Evolutionary conservation across 2,329 filamentous ascomycete species (phyloP), one percentile per base, ranked within the genome.

Genomic region (Phoma herbarum): DNA sequence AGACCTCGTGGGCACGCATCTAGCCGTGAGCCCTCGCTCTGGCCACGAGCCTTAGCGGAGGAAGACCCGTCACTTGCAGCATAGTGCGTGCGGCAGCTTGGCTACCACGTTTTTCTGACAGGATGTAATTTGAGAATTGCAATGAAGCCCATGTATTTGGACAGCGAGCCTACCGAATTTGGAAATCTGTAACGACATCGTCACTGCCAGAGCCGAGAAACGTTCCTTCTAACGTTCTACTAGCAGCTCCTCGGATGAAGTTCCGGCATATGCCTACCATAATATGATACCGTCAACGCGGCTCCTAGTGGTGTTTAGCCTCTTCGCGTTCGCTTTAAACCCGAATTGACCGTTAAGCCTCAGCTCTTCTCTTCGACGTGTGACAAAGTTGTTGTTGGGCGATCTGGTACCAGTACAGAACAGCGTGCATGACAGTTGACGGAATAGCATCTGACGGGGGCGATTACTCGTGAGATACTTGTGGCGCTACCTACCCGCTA

Each of bases 241-340:
- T 66, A 67, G 62, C 51, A 64, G 50, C 57, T 64, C 66, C 28
- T 49, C 49, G 72, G 72, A 75, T 73, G 66, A 68, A 58, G 37
- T 52, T 52, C 56, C 56, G 35, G 18, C 35, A 39, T 20, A 39
- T n/a, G 35, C 35, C 18, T 39, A 20, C 35, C 35, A 39, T 20
- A 9, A 39, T n/a, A 35, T 37, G 33, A 10, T n/a, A 37, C 35
- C 35, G 18, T 39, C 35, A 39, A 20, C 35, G 35, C 35, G 35
- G 35, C 35, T 18, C 35, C 35, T 39, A 39, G 35, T 20, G 35
- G 55, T 63, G 47, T 56, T 63, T 55, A 57, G 61, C 52, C 3
- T 3, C 26, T 29, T 47, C 43, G 42, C 59, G 49, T 58, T 64
- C 63, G 64, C 55, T 62, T 65, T 66, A 62, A 57, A 45, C 61